Percentiles rank a stretch among this genome's conserved stretches.
These are phyloP conservation scores for Yamadazyma sp. DNA, from an alignment of 1,139 yeast species.

Conservation along the genomic window DNA sequence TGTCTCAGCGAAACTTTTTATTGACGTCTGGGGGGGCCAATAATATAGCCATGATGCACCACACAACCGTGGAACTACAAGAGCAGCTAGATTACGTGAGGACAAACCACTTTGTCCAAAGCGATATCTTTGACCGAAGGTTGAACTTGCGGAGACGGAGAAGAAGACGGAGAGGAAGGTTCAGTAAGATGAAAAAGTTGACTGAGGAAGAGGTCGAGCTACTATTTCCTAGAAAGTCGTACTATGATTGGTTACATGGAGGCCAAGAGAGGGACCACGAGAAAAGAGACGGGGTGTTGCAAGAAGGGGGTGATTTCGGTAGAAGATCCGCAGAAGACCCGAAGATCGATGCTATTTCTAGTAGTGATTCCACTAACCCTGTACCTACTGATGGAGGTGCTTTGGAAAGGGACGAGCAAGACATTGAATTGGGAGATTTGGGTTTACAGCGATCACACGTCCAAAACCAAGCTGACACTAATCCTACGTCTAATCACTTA, in stretches of 20 bases:
- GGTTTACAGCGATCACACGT: neutral
- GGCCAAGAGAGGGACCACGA: slow-evolving; percentile 46
- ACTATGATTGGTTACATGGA: slow-evolving; percentile 61
- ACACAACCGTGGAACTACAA: slow-evolving; percentile 30
- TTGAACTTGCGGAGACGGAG: slow-evolving; percentile 25
- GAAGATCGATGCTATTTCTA: slow-evolving; percentile 2
- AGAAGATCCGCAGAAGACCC: slow-evolving; percentile 4
- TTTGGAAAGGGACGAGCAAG: slow-evolving; percentile 1
- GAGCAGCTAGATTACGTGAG: slow-evolving; percentile 38
- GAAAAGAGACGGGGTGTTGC: slow-evolving; percentile 33
- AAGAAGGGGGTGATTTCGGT: slow-evolving; percentile 26
- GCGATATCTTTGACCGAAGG: slow-evolving; percentile 32
- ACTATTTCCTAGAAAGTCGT: slow-evolving; percentile 64
- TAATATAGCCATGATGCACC: slow-evolving; percentile 12
- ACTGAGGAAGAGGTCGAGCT: slow-evolving; percentile 62
- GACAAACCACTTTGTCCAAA: slow-evolving; percentile 30
- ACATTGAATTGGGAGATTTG: slow-evolving; percentile 8
- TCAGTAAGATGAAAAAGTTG: slow-evolving; percentile 51
- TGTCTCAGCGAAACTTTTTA: slow-evolving; percentile 24
- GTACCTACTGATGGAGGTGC: neutral
- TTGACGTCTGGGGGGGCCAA: slow-evolving; percentile 6
- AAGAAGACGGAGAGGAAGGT: slow-evolving; percentile 36
- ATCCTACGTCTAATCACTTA: no score
- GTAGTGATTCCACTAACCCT: slow-evolving; percentile 1
- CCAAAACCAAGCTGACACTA: neutral